phyloP scores from a whole-genome alignment of 352 stramenopile genomes.

The Elongisporangium undulatum region DNA sequence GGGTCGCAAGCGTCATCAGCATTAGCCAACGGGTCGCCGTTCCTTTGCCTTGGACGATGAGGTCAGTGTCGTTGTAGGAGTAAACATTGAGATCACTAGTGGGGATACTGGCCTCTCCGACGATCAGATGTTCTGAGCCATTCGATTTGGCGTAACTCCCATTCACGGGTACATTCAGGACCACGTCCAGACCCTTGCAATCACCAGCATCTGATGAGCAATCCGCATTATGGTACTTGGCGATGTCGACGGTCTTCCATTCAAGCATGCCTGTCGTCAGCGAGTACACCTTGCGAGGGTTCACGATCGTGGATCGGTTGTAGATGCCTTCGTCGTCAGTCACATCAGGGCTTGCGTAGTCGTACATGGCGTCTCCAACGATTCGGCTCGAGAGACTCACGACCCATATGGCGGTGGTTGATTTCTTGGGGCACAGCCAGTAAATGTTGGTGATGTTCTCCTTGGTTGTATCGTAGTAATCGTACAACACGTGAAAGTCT shows the following conservation, averaged over 20 bases:
- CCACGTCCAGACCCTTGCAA: conserved; percentile 31
- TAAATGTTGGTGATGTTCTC: no score
- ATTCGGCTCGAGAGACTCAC: conserved; percentile 38
- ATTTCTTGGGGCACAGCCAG: conserved; percentile 11
- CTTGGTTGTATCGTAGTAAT: conserved; percentile 10
- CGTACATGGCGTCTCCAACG: conserved; percentile 25
- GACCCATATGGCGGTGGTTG: conserved; percentile 40
- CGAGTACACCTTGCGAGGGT: conserved; percentile 36
- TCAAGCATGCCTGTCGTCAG: conserved; percentile 35
- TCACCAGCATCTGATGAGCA: conserved; percentile 9
- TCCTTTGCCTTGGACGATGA: background rate
- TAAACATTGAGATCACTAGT: conserved; percentile 25
- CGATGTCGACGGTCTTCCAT: conserved; percentile 32
- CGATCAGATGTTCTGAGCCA: conserved; percentile 13
- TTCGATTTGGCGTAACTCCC: background rate
- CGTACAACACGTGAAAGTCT: conserved; percentile 20
- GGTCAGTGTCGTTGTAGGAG: background rate
- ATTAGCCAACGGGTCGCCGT: conserved; percentile 29
- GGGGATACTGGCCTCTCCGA: conserved; percentile 29
- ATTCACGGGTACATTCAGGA: conserved; percentile 11
- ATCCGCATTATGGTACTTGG: conserved; percentile 27
- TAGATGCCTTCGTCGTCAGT: background rate
- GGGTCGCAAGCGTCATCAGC: conserved; percentile 26
- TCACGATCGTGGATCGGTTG: conserved; percentile 4
- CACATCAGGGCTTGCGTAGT: no score